Base-by-base conservation (phyloP, 352 stramenopile genomes). In the Elongisporangium undulatum region DNA sequence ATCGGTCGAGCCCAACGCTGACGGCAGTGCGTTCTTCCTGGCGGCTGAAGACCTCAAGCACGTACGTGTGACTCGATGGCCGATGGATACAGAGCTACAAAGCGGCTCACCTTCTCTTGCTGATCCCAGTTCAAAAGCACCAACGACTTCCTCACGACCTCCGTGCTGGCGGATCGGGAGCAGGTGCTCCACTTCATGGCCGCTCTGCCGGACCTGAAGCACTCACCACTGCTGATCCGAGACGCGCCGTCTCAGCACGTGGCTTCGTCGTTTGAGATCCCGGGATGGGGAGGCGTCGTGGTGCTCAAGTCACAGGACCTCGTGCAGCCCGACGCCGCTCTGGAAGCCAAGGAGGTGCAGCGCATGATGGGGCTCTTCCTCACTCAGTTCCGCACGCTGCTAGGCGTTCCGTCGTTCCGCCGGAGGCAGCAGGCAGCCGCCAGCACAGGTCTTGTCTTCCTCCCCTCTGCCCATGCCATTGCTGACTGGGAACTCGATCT, bases 141-240 rank as follows among this genome's bases (percentile, higher is more conserved):
- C 20, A 94, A 94, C 55, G 79, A 92, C 52, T 92, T 85, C 48
- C 58, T 90, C 12, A 76, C 75, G 9, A 71, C 79, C 2, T 85
- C 80, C 0, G 77, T 94, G 53, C 66, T 92, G 23, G 71, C 74
- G 1, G 85, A 94, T 60, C 61, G 82, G 29, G 85, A 94, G 64
- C 80, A 90, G 48, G 72, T 91, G 58, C 62, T 94, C 8, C 80
- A 90, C 53, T 92, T 94, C 34, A 89, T 91, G 76, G 85, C 77
- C 13, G 80, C 78, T 9, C 56, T 94, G 20, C 85, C 85, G 0
- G 64, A 73, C 24, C 41, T 61, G 26, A 53, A 54, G 3, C 81
- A 92, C 56, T 55, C 78, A 17, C 79, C 80, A 23, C 64, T 94
- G 21, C 68, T 73, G 17, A 94, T 92, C 66, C 74, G 68, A 34